These are phyloP conservation scores for Stagonosporopsis tanaceti DNA, from an alignment of 2,329 filamentous ascomycete genomes.

Conservation along the genomic window DNA sequence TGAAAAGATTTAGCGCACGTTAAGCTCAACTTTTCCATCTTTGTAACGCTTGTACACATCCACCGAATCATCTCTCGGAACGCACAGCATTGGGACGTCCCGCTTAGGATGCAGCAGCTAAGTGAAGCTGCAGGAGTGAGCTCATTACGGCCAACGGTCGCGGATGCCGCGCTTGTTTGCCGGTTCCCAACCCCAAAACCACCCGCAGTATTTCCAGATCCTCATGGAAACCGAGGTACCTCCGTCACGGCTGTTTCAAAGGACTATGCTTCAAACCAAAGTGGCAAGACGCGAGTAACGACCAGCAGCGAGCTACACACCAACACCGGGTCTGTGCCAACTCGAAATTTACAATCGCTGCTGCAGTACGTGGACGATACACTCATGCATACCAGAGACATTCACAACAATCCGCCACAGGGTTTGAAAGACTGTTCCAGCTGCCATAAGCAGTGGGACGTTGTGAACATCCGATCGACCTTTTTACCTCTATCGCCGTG, in stretches of 20 bases:
- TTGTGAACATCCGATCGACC: conserved; percentile 7
- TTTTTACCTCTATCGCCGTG: conserved; percentile 34
- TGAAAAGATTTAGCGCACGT: neutral
- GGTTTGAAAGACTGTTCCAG: conserved; percentile 10
- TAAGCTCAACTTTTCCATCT: too few species aligned
- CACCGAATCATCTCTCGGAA: neutral
- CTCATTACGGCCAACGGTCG: neutral
- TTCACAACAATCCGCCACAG: conserved; percentile 20
- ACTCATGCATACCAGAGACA: conserved; percentile 17
- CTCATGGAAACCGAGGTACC: too few species aligned
- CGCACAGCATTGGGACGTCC: too few species aligned
- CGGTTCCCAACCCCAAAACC: too few species aligned
- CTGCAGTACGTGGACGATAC: conserved; percentile 35
- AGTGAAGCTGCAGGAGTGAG: neutral
- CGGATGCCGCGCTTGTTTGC: too few species aligned
- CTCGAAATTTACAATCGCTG: conserved; percentile 22
- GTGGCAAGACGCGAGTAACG: too few species aligned
- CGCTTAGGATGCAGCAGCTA: neutral
- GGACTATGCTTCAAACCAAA: neutral
- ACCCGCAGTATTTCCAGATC: too few species aligned
- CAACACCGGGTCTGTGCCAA: neutral
- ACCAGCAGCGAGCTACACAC: neutral
- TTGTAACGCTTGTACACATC: neutral
- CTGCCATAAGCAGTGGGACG: conserved; percentile 23
- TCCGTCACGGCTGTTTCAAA: neutral